These are phyloP conservation scores for Lentinula raphanica DNA, from an alignment of 768 basidiomycete genomes.

Conservation along the genomic window DNA sequence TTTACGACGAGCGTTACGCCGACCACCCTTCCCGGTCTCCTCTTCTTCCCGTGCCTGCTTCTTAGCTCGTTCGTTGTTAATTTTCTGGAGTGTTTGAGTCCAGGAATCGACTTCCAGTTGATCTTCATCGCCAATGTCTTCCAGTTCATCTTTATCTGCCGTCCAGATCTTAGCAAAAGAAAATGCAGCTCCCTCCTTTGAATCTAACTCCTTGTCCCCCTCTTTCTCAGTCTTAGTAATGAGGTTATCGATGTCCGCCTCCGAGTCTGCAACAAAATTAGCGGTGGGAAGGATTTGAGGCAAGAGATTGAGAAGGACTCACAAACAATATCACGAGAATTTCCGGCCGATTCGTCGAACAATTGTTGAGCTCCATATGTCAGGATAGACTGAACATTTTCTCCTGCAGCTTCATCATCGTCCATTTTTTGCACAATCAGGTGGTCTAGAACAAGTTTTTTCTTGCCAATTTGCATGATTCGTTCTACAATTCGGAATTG, in stretches of 20 bases:
- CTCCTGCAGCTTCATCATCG: constrained; percentile 66
- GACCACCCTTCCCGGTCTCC: constrained; percentile 66
- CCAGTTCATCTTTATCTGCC: constrained; percentile 65
- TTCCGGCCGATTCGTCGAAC: constrained; percentile 59
- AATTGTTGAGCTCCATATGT: constrained; percentile 85
- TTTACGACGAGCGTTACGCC: constrained; percentile 69
- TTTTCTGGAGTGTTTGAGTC: constrained; percentile 62
- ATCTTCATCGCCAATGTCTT: constrained; percentile 56
- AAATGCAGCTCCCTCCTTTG: constrained; percentile 58
- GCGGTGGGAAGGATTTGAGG: not conserved
- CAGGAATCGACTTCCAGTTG: constrained; percentile 71
- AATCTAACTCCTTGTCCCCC: constrained; percentile 46
- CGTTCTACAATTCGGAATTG: constrained; percentile 49
- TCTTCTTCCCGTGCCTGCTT: constrained; percentile 40
- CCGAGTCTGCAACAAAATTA: constrained; percentile 48
- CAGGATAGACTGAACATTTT: constrained; percentile 84
- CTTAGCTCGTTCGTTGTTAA: constrained; percentile 39
- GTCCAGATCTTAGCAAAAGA: constrained; percentile 93
- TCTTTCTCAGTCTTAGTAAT: constrained; percentile 83
- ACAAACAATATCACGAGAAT: constrained; percentile 68
- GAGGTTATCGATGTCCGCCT: constrained; percentile 78
- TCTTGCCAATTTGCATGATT: constrained; percentile 90
- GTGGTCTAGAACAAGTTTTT: constrained; percentile 91
- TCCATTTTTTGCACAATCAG: constrained; percentile 96
- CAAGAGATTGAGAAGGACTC: constrained; percentile 15